phyloP scores from a whole-genome alignment of 768 basidiomycete species.

The Tulasnella sp. region DNA sequence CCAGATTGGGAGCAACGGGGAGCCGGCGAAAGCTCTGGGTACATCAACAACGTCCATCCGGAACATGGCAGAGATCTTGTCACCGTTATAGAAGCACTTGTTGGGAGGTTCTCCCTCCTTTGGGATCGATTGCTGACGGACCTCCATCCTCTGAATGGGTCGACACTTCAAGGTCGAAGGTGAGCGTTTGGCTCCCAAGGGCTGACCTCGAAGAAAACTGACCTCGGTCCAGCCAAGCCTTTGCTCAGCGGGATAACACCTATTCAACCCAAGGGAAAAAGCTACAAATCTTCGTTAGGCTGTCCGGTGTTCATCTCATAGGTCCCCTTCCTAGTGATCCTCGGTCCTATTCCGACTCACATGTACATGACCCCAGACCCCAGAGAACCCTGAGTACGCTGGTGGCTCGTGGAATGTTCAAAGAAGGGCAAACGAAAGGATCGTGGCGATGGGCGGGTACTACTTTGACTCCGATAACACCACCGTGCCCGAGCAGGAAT shows the following conservation, averaged over 20 bases:
- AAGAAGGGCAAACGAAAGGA: constrained; percentile 31
- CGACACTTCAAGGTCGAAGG: background rate
- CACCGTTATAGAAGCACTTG: background rate
- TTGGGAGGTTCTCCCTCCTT: background rate
- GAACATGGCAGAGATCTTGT: background rate
- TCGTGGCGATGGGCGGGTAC: constrained; percentile 27
- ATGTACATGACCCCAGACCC: constrained; percentile 24
- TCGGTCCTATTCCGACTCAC: background rate
- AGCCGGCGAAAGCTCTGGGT: background rate
- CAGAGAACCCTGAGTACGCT: constrained; percentile 40
- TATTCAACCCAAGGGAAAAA: constrained; percentile 1
- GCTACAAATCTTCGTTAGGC: constrained; percentile 33
- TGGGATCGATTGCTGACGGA: constrained; percentile 11
- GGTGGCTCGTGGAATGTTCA: constrained; percentile 41
- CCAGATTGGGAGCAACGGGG: background rate
- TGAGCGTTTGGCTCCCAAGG: background rate
- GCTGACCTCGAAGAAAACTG: background rate
- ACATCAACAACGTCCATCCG: constrained; percentile 19
- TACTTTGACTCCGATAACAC: constrained; percentile 30
- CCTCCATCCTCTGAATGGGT: background rate
- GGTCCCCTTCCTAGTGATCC: background rate
- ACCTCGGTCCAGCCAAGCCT: background rate
- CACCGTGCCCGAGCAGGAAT: constrained; percentile 29
- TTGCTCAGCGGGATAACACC: background rate
- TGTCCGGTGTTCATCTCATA: constrained; percentile 30